These are phyloP conservation scores for Fusarium musae DNA, from an alignment of 2,329 filamentous ascomycete species.

Conservation along the genomic window DNA sequence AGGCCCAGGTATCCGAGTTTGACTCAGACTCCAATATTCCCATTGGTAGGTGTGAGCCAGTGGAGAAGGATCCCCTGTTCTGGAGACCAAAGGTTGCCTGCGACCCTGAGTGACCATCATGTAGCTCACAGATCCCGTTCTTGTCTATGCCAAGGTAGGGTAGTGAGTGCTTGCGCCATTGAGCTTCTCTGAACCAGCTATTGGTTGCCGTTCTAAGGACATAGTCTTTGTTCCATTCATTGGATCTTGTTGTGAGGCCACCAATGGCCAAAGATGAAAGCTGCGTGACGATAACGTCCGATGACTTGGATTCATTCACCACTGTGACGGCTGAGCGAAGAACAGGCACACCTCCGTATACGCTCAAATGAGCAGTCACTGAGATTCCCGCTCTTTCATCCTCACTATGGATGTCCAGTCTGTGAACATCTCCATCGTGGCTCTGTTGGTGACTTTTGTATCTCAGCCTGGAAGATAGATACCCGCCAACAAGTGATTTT, in stretches of 20 bases:
- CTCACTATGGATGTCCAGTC: neutral
- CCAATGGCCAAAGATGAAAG: neutral
- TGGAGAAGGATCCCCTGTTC: slow-evolving; percentile 47
- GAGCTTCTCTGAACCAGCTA: neutral
- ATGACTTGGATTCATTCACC: neutral
- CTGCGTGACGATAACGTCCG: neutral
- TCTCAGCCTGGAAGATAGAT: neutral
- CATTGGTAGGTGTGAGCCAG: slow-evolving; percentile 45
- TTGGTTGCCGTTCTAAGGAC: neutral
- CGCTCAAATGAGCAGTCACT: neutral
- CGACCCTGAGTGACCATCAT: neutral
- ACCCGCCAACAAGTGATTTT: neutral
- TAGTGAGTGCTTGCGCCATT: neutral
- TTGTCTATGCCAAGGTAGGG: neutral
- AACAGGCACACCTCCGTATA: neutral
- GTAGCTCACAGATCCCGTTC: neutral
- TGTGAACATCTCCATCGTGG: neutral
- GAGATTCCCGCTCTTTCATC: neutral
- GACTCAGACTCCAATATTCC: slow-evolving; percentile 38
- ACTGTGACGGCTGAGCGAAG: neutral
- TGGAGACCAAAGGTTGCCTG: slow-evolving; percentile 26
- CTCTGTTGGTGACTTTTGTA: neutral
- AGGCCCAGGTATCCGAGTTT: slow-evolving; percentile 44
- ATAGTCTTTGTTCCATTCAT: neutral
- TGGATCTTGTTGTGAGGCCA: accelerated